Conservation (phyloP, 805 yeast genomes). For the Candida hungchunana region DNA sequence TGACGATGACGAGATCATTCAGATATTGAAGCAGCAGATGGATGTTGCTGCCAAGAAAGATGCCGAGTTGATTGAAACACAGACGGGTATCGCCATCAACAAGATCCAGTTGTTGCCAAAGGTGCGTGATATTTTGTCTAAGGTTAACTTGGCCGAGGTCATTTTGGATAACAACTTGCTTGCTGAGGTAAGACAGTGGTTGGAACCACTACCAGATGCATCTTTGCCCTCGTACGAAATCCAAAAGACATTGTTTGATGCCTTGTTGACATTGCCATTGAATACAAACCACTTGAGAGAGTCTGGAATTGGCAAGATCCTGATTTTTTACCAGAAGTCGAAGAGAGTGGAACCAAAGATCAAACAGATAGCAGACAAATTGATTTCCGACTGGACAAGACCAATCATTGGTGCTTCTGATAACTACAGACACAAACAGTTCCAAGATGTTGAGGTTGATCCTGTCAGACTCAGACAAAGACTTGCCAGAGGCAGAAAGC, state of each 20-base stretch:
- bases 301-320: slow-evolving; percentile 88
- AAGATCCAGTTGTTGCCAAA: slow-evolving; percentile 77
- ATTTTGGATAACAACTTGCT: slow-evolving; percentile 89
- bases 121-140: slow-evolving; percentile 70
- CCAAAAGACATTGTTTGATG: slow-evolving; percentile 78
- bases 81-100: slow-evolving; percentile 46
- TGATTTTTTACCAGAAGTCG: slow-evolving; percentile 88
- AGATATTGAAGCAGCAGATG: slow-evolving; percentile 82
- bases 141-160: slow-evolving; percentile 85
- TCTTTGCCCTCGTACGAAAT: slow-evolving; percentile 97
- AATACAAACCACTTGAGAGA: slow-evolving; percentile 95
- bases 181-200: slow-evolving; percentile 93
- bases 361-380: slow-evolving; percentile 83
- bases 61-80: slow-evolving; percentile 45
- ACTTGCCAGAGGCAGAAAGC: not conserved
- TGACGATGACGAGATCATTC: slow-evolving; percentile 88
- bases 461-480: slow-evolving; percentile 26
- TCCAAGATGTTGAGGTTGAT: slow-evolving; percentile 66
- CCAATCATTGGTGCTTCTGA: slow-evolving; percentile 96
- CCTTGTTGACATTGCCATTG: slow-evolving; percentile 77
- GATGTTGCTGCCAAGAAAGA: slow-evolving; percentile 79
- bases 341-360: slow-evolving; percentile 83
- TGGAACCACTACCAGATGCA: slow-evolving; percentile 97
- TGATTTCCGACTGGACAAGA: slow-evolving; percentile 97
- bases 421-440: slow-evolving; percentile 83